Evolutionary conservation across 2,329 filamentous ascomycete species (phyloP).

Genomic region (Aspergillus neotritici): DNA sequence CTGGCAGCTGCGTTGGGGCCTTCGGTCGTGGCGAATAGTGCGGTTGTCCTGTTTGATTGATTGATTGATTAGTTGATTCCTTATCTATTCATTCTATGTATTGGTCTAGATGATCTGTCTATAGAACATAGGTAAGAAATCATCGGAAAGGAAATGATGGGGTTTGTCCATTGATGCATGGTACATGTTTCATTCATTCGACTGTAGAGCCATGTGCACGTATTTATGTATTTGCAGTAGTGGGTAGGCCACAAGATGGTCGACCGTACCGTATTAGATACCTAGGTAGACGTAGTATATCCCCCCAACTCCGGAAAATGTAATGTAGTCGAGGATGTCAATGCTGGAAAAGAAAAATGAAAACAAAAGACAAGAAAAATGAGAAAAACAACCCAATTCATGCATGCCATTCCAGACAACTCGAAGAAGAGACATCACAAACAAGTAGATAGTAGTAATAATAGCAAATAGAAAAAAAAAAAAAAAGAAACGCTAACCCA

Average conservation of each 20-base stretch:
- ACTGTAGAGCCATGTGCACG: no score
- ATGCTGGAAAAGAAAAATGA: background rate
- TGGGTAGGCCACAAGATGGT: no score
- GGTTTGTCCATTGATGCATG: no score
- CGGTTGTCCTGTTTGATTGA: constrained; percentile 36
- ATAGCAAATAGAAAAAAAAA: constrained; percentile 1
- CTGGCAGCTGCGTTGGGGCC: constrained; percentile 43
- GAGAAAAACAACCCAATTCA: background rate
- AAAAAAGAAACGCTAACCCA: background rate
- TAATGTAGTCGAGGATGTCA: no score
- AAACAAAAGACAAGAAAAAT: background rate
- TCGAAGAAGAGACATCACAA: background rate
- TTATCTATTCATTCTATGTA: background rate
- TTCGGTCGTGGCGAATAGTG: constrained; percentile 37
- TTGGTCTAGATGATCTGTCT: no score
- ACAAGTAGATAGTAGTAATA: background rate
- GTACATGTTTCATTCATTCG: no score
- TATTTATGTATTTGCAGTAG: background rate
- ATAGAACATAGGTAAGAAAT: no score
- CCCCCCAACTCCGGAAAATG: constrained; percentile 1
- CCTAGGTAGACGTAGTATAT: background rate
- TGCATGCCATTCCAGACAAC: constrained; percentile 3
- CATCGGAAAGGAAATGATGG: no score
- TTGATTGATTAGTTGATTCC: background rate
- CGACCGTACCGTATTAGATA: no score